Percentiles rank a stretch among this genome's conserved stretches.
Evolutionary conservation across 352 stramenopile genomes (phyloP).

Genomic region (Bremia lactucae): DNA sequence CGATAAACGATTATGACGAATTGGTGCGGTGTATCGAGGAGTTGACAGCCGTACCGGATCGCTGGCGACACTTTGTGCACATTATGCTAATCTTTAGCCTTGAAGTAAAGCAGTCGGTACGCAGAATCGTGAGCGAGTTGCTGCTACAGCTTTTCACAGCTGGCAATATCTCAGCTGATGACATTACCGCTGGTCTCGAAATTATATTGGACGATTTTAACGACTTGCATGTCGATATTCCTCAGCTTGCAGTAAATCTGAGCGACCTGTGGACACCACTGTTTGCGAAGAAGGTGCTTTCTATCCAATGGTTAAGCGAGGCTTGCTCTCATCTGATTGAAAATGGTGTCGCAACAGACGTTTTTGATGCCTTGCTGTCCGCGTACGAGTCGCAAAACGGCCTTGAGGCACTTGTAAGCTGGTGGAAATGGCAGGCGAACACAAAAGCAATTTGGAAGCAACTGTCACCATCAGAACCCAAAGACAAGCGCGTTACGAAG

Average conservation of each 20-base stretch:
- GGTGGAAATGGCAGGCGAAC: conserved; percentile 41
- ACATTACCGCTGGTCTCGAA: conserved; percentile 47
- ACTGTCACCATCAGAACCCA: conserved; percentile 6
- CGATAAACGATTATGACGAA: conserved; percentile 62
- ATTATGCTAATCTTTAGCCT: conserved; percentile 35
- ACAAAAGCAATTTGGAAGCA: conserved; percentile 24
- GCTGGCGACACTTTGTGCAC: conserved; percentile 65
- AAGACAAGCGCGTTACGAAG: conserved; percentile 22
- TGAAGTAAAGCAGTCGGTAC: conserved; percentile 36
- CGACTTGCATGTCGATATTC: conserved; percentile 65
- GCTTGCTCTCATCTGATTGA: conserved; percentile 28
- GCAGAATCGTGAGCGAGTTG: conserved; percentile 34
- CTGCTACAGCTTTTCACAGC: conserved; percentile 28
- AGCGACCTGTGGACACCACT: conserved; percentile 51
- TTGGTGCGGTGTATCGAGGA: conserved; percentile 70
- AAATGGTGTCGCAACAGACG: conserved; percentile 33
- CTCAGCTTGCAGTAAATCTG: conserved; percentile 41
- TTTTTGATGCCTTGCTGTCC: conserved; percentile 36
- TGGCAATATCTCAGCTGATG: conserved; percentile 35
- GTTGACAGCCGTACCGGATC: conserved; percentile 24
- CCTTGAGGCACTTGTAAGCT: conserved; percentile 29
- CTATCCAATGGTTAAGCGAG: conserved; percentile 41
- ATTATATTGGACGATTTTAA: conserved; percentile 55
- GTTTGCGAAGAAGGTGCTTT: conserved; percentile 40
- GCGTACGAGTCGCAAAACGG: conserved; percentile 21